These are phyloP conservation scores for Sporobolomyces roseus DNA, from an alignment of 768 basidiomycete genomes.

Conservation along the genomic window DNA sequence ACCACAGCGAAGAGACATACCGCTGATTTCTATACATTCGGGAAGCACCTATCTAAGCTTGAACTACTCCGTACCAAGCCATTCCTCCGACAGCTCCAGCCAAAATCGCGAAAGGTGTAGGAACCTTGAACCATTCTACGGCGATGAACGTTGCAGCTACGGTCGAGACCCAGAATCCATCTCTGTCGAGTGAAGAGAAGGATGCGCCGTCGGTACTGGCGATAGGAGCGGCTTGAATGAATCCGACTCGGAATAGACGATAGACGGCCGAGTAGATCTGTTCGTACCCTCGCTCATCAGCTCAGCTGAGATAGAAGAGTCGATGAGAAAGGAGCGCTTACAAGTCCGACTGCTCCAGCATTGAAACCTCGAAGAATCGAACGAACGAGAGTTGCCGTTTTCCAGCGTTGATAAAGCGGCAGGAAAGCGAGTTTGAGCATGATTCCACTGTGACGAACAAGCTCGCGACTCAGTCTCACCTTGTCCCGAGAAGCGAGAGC, in stretches of 20 bases:
- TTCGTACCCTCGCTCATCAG: no score
- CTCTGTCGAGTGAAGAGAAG: conserved; percentile 43
- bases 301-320: no score
- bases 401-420: conserved; percentile 42
- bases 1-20: no score
- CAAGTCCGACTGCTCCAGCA: conserved; percentile 47
- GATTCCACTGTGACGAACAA: conserved; percentile 49
- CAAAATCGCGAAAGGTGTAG: conserved; percentile 19
- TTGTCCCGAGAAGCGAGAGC: neutral
- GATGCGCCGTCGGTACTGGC: neutral
- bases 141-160: conserved; percentile 52
- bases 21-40: no score
- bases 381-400: conserved; percentile 27
- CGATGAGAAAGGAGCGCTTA: no score
- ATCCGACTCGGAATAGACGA: conserved; percentile 38
- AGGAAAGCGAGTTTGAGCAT: conserved; percentile 47
- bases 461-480: no score
- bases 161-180: conserved; percentile 57
- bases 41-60: no score
- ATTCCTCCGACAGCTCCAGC: conserved; percentile 24
- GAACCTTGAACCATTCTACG: conserved; percentile 51
- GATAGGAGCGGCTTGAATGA: conserved; percentile 32
- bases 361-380: conserved; percentile 46
- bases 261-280: conserved; percentile 37
- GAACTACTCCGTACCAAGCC: conserved; percentile 34